These are phyloP conservation scores for Fistulinella prunicolor DNA, from an alignment of 768 basidiomycete genomes.

Conservation along the genomic window DNA sequence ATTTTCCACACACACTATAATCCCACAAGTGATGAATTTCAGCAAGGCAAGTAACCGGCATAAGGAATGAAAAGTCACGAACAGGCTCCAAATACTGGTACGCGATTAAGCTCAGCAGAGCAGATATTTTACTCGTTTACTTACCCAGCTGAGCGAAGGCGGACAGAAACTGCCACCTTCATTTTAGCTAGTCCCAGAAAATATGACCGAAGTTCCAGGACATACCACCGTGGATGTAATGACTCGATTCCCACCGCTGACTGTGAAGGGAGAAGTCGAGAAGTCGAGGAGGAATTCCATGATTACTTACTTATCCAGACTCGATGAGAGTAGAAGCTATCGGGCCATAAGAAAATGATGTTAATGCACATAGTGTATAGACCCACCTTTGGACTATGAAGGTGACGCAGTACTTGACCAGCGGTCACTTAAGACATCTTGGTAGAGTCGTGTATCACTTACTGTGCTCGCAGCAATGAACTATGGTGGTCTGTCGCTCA, in stretches of 20 bases:
- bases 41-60: no score
- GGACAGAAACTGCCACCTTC: constrained; percentile 2
- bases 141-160: constrained; percentile 15
- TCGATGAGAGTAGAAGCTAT: constrained; percentile 25
- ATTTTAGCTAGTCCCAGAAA: neutral
- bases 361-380: no score
- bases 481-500: no score
- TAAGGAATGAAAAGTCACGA: neutral
- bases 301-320: constrained; percentile 25
- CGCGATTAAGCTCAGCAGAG: neutral
- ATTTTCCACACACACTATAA: constrained; percentile 1
- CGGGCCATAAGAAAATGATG: neutral
- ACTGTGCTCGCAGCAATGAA: neutral
- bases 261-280: constrained; percentile 3
- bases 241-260: constrained; percentile 16
- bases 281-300: neutral
- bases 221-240: constrained; percentile 19
- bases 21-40: neutral
- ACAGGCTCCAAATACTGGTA: constrained; percentile 17
- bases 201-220: neutral
- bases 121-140: neutral
- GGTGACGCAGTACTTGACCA: constrained; percentile 12
- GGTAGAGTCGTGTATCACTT: neutral
- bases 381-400: constrained; percentile 23
- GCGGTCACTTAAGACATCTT: neutral